Conservation (phyloP, 2,329 filamentous ascomycete genomes). For the Diplodia seriata region DNA sequence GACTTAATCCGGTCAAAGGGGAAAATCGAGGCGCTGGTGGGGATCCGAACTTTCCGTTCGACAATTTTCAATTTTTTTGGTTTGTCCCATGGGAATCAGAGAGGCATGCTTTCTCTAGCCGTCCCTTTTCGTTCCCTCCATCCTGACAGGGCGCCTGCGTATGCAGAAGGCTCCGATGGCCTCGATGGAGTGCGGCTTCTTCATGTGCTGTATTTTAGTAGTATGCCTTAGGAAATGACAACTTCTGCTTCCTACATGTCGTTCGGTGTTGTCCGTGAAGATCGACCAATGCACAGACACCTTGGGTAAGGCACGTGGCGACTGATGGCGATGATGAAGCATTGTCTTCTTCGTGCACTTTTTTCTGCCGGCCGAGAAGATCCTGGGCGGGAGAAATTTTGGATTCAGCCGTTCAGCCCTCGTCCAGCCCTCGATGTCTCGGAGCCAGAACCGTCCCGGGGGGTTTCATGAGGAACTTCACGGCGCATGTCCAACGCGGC, state of each 20-base stretch:
- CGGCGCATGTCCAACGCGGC: background rate
- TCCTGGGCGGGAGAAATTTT: background rate
- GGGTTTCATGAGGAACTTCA: background rate
- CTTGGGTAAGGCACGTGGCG: background rate
- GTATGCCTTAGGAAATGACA: slow-evolving; percentile 9
- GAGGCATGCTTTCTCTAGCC: slow-evolving; percentile 13
- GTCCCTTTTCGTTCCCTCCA: background rate
- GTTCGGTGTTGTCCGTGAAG: background rate
- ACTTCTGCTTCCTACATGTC: background rate
- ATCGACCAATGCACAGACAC: background rate
- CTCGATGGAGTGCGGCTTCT: background rate
- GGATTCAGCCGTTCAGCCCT: too few species aligned
- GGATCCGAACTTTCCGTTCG: slow-evolving; percentile 1
- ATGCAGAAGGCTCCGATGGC: background rate
- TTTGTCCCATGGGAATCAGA: slow-evolving; percentile 6
- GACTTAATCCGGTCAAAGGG: slow-evolving; percentile 15
- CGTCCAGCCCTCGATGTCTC: background rate
- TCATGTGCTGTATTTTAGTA: slow-evolving; percentile 19
- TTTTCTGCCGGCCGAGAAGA: background rate
- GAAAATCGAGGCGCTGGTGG: slow-evolving; percentile 22
- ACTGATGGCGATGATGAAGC: too few species aligned
- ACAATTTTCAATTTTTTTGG: background rate
- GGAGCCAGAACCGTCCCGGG: background rate
- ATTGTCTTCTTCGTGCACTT: too few species aligned
- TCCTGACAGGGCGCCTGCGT: background rate